Conservation (phyloP, 768 basidiomycete genomes). For the Hericium alpestre region DNA sequence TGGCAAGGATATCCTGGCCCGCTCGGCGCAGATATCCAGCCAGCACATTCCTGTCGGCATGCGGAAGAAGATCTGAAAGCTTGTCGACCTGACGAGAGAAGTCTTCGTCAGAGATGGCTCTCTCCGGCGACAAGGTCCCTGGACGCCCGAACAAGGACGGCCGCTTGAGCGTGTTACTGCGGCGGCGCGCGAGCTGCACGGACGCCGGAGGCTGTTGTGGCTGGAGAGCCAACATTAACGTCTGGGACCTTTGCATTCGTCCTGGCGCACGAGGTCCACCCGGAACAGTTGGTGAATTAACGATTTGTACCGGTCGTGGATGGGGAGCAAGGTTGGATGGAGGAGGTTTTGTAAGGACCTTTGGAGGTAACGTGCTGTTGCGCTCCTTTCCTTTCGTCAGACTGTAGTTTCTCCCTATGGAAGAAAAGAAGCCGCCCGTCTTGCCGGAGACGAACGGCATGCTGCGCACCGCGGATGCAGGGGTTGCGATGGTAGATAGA, state of each 20-base stretch:
- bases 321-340: constrained; percentile 22
- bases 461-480: constrained; percentile 20
- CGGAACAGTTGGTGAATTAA: constrained; percentile 43
- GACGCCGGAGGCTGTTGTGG: constrained; percentile 29
- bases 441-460: constrained; percentile 25
- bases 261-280: constrained; percentile 61
- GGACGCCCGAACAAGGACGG: constrained; percentile 23
- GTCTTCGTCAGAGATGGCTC: constrained; percentile 22
- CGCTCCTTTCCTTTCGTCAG: constrained; percentile 27
- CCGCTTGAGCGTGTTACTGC: constrained; percentile 15
- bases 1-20: constrained; percentile 76
- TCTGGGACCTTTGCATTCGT: constrained; percentile 58
- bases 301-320: constrained; percentile 23
- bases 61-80: constrained; percentile 59
- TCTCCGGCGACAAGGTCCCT: constrained; percentile 1
- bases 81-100: constrained; percentile 64
- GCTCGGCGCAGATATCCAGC: constrained; percentile 63
- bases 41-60: constrained; percentile 56
- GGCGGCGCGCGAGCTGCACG: constrained; percentile 14
- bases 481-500: constrained; percentile 28
- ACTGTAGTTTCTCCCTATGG: constrained; percentile 64
- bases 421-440: constrained; percentile 60
- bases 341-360: constrained; percentile 28
- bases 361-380: constrained; percentile 22
- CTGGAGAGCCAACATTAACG: constrained; percentile 37